Base-by-base conservation (phyloP, 75 land plant species). In the Cupressus sempervirens region DNA sequence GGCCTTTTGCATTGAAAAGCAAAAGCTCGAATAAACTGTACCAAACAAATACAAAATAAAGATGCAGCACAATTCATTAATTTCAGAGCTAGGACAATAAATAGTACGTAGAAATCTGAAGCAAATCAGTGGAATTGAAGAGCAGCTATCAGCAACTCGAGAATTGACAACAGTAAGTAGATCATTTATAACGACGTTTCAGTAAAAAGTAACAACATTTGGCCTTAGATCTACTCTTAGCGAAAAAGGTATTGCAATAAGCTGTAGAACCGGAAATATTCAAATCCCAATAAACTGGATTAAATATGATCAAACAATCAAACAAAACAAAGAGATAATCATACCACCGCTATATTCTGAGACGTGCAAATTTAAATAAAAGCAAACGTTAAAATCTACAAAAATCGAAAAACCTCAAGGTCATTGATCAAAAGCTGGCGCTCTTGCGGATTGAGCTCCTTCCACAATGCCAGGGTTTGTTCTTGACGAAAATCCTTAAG, bases 401-500 rank as follows among this genome's bases (percentile, higher is more conserved):
- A 70, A 72, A 72, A 72, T 72, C 12, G 36, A 82, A 62, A 68
- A 83, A 90, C 96, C 96, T 94, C 93, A 56, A 95, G 87, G 41
- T 95, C 96, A 72, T 82, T 84, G 84, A 95, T 86, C 83, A 95
- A 94, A 34, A 87, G 80, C 34, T 82, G 85, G 29, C 93, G 92
- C 82, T 95, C 94, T 30, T 93, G 89, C 0, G 86, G 76, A 8
- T 88, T 91, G 85, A 95, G 93, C 70, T 94, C 93, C 50, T 91
- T 91, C 97, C 97, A 95, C 56, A 91, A 85, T 26, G 91, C 91
- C 34, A 95, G 90, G 76, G 81, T 89, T 58, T 95, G 89, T 68
- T 95, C 97, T 77, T 95, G 97, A 3, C 92, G 94, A 81, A 90
- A 95, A 82, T 95, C 97, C 84, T 95, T 95, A 85, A 95, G 89